Conservation (phyloP, 352 stramenopile species). For the Blastocystis sp. region DNA sequence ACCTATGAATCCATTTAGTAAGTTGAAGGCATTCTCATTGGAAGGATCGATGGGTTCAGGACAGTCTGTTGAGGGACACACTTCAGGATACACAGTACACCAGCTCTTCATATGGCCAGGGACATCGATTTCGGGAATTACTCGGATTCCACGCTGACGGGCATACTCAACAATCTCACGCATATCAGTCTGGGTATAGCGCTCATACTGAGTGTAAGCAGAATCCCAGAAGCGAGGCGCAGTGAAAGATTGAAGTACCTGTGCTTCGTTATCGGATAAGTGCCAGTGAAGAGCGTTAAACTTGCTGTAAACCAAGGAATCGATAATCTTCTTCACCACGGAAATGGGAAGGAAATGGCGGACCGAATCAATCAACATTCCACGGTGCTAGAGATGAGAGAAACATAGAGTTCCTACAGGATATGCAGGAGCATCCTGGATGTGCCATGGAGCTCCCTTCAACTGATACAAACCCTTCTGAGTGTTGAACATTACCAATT, state of each 20-base stretch:
- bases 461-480: constrained; percentile 67
- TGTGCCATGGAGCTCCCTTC: constrained; percentile 59
- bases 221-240: constrained; percentile 71
- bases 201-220: constrained; percentile 68
- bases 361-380: constrained; percentile 76
- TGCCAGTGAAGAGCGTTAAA: constrained; percentile 75
- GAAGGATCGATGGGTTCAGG: constrained; percentile 69
- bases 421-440: constrained; percentile 72
- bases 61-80: constrained; percentile 69
- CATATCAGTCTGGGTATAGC: constrained; percentile 74
- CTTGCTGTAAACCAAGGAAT: constrained; percentile 71
- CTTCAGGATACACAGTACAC: constrained; percentile 71
- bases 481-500: constrained; percentile 74
- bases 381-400: constrained; percentile 71
- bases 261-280: constrained; percentile 70
- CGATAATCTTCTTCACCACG: constrained; percentile 70
- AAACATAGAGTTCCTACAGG: background rate
- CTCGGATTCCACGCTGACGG: constrained; percentile 72
- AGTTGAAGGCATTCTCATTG: constrained; percentile 69
- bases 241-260: constrained; percentile 64
- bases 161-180: constrained; percentile 73
- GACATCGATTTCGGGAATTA: constrained; percentile 77
- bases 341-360: constrained; percentile 76
- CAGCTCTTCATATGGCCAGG: constrained; percentile 74
- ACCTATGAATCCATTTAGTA: constrained; percentile 70